These are phyloP conservation scores for Sporisorium iseilematis-ciliati DNA, from an alignment of 1,284 basidiomycete genomes.

Conservation along the genomic window DNA sequence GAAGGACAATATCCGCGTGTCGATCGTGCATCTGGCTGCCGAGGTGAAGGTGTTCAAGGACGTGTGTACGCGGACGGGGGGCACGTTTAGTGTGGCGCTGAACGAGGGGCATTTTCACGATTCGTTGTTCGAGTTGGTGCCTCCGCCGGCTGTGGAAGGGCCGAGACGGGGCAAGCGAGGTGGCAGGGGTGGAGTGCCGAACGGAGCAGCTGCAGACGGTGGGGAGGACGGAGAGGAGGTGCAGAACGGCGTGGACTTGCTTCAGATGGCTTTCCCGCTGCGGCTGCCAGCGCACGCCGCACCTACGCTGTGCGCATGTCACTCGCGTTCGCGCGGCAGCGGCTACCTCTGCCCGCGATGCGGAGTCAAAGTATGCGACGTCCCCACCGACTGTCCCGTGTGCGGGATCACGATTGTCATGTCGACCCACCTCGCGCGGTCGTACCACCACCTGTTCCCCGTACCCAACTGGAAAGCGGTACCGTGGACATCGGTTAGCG, in stretches of 20 bases:
- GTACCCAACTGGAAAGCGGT: constrained; percentile 83
- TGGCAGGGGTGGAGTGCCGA: neutral
- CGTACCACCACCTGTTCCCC: constrained; percentile 93
- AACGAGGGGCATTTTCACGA: constrained; percentile 98
- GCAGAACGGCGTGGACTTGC: constrained; percentile 75
- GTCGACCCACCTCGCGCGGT: constrained; percentile 93
- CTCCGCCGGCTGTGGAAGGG: constrained; percentile 74
- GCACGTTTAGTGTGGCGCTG: constrained; percentile 81
- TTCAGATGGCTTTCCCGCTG: constrained; percentile 95
- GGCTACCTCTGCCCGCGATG: constrained; percentile 97
- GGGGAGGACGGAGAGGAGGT: constrained; percentile 27
- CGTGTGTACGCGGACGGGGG: constrained; percentile 71
- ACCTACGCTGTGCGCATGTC: constrained; percentile 81
- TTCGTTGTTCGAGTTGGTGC: constrained; percentile 92
- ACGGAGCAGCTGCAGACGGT: neutral
- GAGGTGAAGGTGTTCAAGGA: constrained; percentile 98
- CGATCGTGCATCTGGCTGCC: constrained; percentile 87
- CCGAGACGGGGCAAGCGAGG: constrained; percentile 7
- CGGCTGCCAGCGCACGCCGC: constrained; percentile 58
- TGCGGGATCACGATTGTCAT: constrained; percentile 98
- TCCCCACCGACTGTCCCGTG: constrained; percentile 96
- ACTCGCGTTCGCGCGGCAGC: constrained; percentile 78
- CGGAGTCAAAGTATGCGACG: constrained; percentile 91
- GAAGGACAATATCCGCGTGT: constrained; percentile 83
- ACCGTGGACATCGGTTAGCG: constrained; percentile 30